These are phyloP conservation scores for Brachypodium distachyon DNA, from an alignment of 202 grass and related monocot species.

Conservation along the genomic window DNA sequence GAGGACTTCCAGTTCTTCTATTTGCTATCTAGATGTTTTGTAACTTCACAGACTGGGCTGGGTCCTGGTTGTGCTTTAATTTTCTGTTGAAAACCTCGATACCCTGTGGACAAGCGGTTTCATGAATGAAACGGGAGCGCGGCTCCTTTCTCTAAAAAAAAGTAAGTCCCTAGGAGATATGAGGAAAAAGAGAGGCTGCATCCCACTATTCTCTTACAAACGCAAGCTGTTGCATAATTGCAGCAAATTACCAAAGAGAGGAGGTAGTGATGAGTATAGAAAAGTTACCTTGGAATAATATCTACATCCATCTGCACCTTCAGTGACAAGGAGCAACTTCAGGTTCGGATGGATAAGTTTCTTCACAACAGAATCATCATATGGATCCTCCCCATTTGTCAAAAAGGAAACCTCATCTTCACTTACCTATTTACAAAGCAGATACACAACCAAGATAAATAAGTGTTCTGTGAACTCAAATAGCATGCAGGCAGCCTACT, in stretches of 20 bases:
- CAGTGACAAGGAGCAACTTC: conserved; percentile 92
- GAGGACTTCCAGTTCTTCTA: too few species aligned
- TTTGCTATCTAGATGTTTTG: too few species aligned
- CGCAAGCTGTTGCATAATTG: not conserved
- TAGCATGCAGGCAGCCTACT: not conserved
- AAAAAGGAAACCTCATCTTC: conserved; percentile 97
- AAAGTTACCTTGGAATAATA: conserved; percentile 92
- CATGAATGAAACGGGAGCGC: too few species aligned
- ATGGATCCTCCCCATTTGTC: conserved; percentile 79
- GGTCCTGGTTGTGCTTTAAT: too few species aligned
- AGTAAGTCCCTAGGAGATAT: not conserved
- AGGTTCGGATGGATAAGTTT: conserved; percentile 84
- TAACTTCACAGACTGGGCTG: too few species aligned
- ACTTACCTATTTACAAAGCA: conserved; percentile 58
- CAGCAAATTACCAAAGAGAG: not conserved
- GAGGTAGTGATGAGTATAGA: not conserved
- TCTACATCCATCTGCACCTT: conserved; percentile 94
- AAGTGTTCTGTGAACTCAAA: not conserved
- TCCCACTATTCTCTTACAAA: not conserved
- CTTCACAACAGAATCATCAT: conserved; percentile 79
- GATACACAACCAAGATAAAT: conserved; percentile 8
- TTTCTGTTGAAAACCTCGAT: too few species aligned
- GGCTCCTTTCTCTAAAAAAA: too few species aligned
- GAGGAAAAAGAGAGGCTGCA: not conserved
- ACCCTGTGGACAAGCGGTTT: too few species aligned